Conservation (phyloP, 169 alveolate species). For the Plasmodium fragile region DNA sequence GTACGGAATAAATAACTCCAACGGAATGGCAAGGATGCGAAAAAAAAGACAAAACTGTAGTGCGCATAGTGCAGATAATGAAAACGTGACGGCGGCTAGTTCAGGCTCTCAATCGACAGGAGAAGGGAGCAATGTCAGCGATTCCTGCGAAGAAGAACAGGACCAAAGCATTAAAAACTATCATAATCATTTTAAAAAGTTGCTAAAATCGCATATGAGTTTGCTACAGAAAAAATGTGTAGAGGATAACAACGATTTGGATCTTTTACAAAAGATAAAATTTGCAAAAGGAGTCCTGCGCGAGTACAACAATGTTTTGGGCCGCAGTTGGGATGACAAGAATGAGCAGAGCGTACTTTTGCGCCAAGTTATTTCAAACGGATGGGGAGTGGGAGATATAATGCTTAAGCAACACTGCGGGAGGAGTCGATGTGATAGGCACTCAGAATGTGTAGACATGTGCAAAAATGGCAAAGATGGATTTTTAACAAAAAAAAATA, state of each 20-base stretch:
- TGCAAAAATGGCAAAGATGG: neutral
- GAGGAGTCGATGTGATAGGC: neutral
- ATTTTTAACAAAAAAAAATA: conserved; percentile 8
- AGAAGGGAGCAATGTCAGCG: neutral
- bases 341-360: neutral
- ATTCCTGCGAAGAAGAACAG: neutral
- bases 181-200: conserved; percentile 15
- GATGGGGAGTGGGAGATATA: neutral
- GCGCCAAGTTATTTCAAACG: neutral
- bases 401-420: neutral
- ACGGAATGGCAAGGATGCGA: neutral
- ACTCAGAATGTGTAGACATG: neutral
- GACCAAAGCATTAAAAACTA: neutral
- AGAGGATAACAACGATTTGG: conserved; percentile 22
- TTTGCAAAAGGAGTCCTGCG: conserved; percentile 26
- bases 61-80: neutral
- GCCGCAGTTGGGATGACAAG: neutral
- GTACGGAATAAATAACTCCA: neutral
- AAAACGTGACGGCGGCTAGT: neutral
- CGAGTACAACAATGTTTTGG: conserved; percentile 12
- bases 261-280: conserved; percentile 27
- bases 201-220: neutral
- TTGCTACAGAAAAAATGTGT: conserved; percentile 2
- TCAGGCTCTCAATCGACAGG: neutral
- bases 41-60: neutral